Base-by-base conservation (phyloP, 495 filamentous ascomycete genomes). In the Schizothecium vesticola region DNA sequence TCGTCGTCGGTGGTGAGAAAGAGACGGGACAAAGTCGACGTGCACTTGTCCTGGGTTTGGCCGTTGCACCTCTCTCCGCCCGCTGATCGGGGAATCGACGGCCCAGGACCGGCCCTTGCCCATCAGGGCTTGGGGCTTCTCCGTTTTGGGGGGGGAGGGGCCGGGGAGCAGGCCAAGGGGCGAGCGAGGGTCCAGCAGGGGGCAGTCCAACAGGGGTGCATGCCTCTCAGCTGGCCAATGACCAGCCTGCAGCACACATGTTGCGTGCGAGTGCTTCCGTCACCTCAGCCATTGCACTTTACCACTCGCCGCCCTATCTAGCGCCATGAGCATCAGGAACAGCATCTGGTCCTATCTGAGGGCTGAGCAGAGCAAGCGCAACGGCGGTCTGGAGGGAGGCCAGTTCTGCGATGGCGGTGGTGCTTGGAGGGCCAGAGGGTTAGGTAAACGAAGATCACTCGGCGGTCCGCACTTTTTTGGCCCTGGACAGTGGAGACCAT, bases 51-150 rank as follows among this genome's bases (percentile, higher is more conserved):
- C 43, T 66, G 57, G 57, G 51, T n/a, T 51, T 28, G 63, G 56
- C 56, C 56, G 63, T 57, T 66, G 65, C 63, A 31, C 33, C 63
- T 65, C 55, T 66, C 65, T 66, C 65, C 65, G 65, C 65, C 65
- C 64, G 64, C 64, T 60, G 56, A 31, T 59, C 57, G 43, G 43
- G 43, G 16, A 61, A 59, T 59, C 65, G 22, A 66, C 36, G 64
- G 65, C 25, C 36, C 56, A 24, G 65, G 65, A 36, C 26, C 56
- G 56, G 65, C 43, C 65, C 65, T 66, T 66, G 65, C 57, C 64
- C 56, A 25, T 21, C 63, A 24, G 63, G 43, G 25, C 28, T 56
- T 51, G 43, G 23, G 24, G n/a, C 63, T 26, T 21, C 43, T 56
- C 59, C 63, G 25, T 22, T 55, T 21, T 36, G 23, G 62, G 21